phyloP scores from a whole-genome alignment of 2,329 filamentous ascomycete genomes.

The Colletotrichum sp. region DNA sequence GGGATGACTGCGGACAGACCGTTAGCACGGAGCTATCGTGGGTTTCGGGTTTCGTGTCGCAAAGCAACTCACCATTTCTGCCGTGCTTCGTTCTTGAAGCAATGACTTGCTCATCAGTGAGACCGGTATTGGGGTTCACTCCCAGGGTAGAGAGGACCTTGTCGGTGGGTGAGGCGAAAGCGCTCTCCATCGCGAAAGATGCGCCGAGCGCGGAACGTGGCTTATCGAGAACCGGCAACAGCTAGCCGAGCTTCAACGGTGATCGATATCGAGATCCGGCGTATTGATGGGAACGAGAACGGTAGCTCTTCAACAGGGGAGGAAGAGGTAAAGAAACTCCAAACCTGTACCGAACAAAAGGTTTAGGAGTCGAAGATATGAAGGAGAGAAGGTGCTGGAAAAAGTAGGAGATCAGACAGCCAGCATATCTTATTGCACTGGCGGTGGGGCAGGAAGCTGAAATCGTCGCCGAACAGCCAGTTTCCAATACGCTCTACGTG shows the following conservation, averaged over 20 bases:
- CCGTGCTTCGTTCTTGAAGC: constrained; percentile 64
- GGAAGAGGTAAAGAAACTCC: not conserved
- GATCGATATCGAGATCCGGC: not conserved
- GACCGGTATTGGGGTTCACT: constrained; percentile 59
- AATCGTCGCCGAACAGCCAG: constrained; percentile 21
- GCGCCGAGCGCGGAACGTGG: constrained; percentile 18
- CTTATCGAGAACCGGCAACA: constrained; percentile 13
- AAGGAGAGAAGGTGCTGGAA: constrained; percentile 15
- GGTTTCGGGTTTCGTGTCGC: not conserved
- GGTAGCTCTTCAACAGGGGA: not conserved
- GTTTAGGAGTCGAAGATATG: constrained; percentile 1
- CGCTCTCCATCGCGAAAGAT: constrained; percentile 60
- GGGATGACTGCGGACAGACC: constrained; percentile 53
- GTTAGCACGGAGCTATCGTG: constrained; percentile 17
- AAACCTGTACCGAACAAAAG: not conserved
- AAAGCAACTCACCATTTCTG: constrained; percentile 63
- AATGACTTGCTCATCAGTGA: constrained; percentile 64
- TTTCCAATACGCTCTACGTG: constrained; percentile 25
- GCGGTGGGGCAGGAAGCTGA: constrained; percentile 21
- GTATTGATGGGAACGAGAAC: not conserved
- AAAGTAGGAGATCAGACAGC: constrained; percentile 8
- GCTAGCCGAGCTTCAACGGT: constrained; percentile 10
- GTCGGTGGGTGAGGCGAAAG: constrained; percentile 62
- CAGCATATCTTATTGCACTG: constrained; percentile 21
- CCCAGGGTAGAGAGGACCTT: constrained; percentile 65